Percentiles rank a stretch among this genome's conserved stretches.
These are phyloP conservation scores for Monilinia laxa DNA, from an alignment of 2,329 filamentous ascomycete species.

Conservation along the genomic window DNA sequence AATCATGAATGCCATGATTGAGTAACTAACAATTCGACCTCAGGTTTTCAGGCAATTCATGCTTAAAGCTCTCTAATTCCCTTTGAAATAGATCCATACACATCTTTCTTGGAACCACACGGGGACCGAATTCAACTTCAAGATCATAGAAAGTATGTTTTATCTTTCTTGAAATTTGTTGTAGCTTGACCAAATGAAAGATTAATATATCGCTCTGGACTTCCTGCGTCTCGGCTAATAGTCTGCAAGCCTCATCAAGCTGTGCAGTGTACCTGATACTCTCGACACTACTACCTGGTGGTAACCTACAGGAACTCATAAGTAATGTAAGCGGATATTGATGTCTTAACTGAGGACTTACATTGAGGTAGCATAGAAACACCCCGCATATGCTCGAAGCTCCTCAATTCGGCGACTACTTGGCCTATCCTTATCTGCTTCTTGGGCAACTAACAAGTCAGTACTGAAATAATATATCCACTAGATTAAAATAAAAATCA, in stretches of 20 bases:
- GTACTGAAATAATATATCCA: not conserved
- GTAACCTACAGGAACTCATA: not conserved
- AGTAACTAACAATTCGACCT: not conserved
- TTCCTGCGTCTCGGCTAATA: slow-evolving; percentile 26
- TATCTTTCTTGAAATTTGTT: slow-evolving; percentile 28
- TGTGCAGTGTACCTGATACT: not conserved
- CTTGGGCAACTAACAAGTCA: slow-evolving; percentile 24
- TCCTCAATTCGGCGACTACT: slow-evolving; percentile 26
- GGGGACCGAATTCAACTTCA: not conserved
- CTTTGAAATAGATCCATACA: not conserved
- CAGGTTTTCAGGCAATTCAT: not conserved
- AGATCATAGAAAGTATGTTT: slow-evolving; percentile 24
- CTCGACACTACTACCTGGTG: slow-evolving; percentile 7
- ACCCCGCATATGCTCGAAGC: slow-evolving; percentile 30
- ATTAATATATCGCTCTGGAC: slow-evolving; percentile 34
- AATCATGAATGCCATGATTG: not conserved
- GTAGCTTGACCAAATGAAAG: slow-evolving; percentile 30
- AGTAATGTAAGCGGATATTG: not conserved
- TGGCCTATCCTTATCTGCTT: slow-evolving; percentile 25
- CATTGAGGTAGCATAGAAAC: slow-evolving; percentile 25
- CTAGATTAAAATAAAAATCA: too few relatives aligned
- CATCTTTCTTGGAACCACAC: not conserved
- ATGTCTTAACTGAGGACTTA: not conserved
- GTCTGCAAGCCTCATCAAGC: slow-evolving; percentile 19
- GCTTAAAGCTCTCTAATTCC: not conserved